Percentiles rank a stretch among this genome's conserved stretches.
These are phyloP conservation scores for Colletotrichum navitas DNA, from an alignment of 2,329 filamentous ascomycete genomes.

Conservation along the genomic window DNA sequence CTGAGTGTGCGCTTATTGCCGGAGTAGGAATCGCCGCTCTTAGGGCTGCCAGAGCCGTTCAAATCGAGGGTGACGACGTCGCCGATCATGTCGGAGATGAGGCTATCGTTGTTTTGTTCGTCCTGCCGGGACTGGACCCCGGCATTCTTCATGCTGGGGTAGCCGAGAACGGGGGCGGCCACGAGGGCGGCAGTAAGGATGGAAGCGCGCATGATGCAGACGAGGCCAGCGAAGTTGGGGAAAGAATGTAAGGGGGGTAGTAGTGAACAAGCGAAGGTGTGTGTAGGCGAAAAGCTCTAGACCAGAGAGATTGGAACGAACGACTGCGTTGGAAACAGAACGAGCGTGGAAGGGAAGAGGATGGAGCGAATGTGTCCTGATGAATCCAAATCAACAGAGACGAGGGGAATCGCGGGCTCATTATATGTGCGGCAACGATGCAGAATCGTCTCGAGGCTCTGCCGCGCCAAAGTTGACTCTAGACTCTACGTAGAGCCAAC, in stretches of 20 bases:
- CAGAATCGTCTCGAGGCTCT: not conserved
- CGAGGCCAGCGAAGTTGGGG: constrained; percentile 43
- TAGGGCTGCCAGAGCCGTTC: constrained; percentile 47
- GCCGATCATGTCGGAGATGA: constrained; percentile 47
- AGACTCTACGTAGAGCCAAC: not conserved
- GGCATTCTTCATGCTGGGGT: constrained; percentile 40
- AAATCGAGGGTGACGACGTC: constrained; percentile 54
- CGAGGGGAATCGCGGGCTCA: not conserved
- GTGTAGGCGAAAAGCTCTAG: not conserved
- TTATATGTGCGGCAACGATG: constrained; percentile 26
- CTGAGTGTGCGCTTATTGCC: not conserved
- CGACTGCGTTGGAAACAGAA: constrained; percentile 13
- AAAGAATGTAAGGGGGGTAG: not conserved
- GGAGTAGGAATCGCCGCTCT: constrained; percentile 43
- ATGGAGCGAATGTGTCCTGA: constrained; percentile 11
- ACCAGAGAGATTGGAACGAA: constrained; percentile 19
- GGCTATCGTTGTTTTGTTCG: constrained; percentile 8
- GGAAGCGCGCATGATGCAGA: constrained; percentile 25
- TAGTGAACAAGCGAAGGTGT: not conserved
- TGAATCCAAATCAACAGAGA: not conserved
- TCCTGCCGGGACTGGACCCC: constrained; percentile 40
- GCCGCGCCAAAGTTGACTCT: not conserved
- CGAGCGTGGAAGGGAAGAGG: not conserved
- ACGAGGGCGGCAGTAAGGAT: constrained; percentile 38
- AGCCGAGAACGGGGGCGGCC: constrained; percentile 30